phyloP scores from a whole-genome alignment of 2,329 filamentous ascomycete species.

The Colletotrichum abscissum region DNA sequence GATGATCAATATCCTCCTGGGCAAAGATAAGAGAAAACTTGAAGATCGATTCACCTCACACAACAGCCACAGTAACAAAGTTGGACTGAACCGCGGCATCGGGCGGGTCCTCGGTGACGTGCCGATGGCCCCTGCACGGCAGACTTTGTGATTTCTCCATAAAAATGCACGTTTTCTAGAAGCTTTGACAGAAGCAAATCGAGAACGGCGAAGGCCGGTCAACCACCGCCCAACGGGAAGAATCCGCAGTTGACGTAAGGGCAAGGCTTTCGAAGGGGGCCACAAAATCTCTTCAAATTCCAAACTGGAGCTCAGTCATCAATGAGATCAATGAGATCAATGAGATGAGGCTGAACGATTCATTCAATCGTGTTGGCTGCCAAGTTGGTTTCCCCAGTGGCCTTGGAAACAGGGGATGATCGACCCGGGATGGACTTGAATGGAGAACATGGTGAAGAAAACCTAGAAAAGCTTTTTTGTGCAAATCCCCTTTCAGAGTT shows the following conservation, averaged over 20 bases:
- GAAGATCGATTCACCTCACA: neutral
- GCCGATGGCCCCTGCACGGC: slow-evolving; percentile 9
- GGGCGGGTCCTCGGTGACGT: slow-evolving; percentile 16
- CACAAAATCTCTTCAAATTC: neutral
- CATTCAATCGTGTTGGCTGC: no score
- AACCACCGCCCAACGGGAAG: slow-evolving; percentile 1
- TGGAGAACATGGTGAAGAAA: neutral
- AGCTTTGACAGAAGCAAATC: slow-evolving; percentile 15
- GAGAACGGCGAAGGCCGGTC: slow-evolving; percentile 13
- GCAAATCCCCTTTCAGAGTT: neutral
- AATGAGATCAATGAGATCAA: no score
- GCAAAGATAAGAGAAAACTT: neutral
- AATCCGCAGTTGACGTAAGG: slow-evolving; percentile 26
- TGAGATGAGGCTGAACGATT: no score
- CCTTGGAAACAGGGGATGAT: no score
- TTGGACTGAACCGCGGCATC: neutral
- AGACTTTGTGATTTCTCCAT: neutral
- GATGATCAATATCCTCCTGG: neutral
- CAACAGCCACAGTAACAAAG: neutral
- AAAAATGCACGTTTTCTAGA: slow-evolving; percentile 31
- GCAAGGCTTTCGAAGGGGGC: neutral
- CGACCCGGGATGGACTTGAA: no score
- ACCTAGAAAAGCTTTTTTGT: neutral
- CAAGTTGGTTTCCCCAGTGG: no score
- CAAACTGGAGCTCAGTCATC: no score